Evolutionary conservation across 2,329 filamentous ascomycete species (phyloP).

Genomic region (Exophiala sp.): DNA sequence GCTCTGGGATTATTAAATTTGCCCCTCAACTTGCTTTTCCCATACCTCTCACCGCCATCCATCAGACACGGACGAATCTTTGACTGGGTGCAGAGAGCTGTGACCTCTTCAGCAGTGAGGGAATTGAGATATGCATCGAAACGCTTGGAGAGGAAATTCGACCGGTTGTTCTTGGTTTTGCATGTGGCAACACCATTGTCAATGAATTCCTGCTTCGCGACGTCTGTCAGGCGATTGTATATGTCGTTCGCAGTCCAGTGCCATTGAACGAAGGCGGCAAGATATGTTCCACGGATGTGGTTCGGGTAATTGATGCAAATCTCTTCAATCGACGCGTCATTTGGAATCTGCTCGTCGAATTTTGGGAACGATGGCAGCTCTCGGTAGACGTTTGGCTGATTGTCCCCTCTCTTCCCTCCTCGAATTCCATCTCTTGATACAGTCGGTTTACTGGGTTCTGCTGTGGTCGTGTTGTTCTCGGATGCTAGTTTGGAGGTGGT

Average conservation of each 20-base stretch:
- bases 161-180: slow-evolving; percentile 4
- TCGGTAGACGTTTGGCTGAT: slow-evolving; percentile 3
- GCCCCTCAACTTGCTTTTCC: slow-evolving; percentile 10
- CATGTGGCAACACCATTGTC: not conserved
- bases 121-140: slow-evolving; percentile 1
- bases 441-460: not conserved
- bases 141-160: slow-evolving; percentile 20
- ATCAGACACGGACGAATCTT: slow-evolving; percentile 12
- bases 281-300: slow-evolving; percentile 13
- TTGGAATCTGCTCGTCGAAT: slow-evolving; percentile 12
- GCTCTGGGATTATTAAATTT: slow-evolving; percentile 14
- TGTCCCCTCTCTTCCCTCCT: not conserved
- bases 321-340: slow-evolving; percentile 13
- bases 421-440: not conserved
- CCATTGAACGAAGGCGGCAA: slow-evolving; percentile 21
- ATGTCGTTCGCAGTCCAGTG: slow-evolving; percentile 16
- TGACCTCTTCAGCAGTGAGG: slow-evolving; percentile 6
- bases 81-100: slow-evolving; percentile 1
- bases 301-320: slow-evolving; percentile 21
- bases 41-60: slow-evolving; percentile 11
- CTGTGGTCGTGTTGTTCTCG: not conserved
- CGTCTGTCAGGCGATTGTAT: slow-evolving; percentile 5
- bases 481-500: not conserved
- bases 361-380: slow-evolving; percentile 12
- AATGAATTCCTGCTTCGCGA: slow-evolving; percentile 8